Evolutionary conservation across 495 filamentous ascomycete species (phyloP), one percentile per base, ranked within the genome.

Genomic region (Cercophora samala): DNA sequence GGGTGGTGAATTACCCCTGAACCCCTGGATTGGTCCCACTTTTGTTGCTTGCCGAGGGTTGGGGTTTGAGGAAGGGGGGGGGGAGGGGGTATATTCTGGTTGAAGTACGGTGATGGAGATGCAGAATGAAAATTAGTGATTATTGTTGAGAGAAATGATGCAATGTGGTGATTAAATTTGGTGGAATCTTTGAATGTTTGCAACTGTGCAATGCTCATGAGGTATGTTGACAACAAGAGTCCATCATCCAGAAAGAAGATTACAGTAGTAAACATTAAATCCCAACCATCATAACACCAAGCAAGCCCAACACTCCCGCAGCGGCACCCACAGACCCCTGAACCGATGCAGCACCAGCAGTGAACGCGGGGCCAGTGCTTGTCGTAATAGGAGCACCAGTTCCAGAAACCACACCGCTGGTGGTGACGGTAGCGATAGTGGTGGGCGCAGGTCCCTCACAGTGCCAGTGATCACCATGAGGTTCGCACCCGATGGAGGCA

Each of bases 391-490:
- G 37, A 46, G 15, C 37, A 13, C 37, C 37, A 46, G 37, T 46
- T 17, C 37, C 37, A 46, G 37, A 11, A 13, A 13, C 37, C 2
- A 46, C 37, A 11, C 37, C 37, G 37, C 37, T 46, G 37, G 37
- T 46, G 5, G 37, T 46, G 37, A 46, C 37, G 15, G 37, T 46
- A 46, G 37, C 37, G 37, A 46, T 46, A 17, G 37, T 46, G 15
- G 37, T 46, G 37, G 37, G 37, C 3, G 37, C 37, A 61, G 54
- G 54, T 24, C 54, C 54, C 8, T 56, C 54, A 18, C 54, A 56
- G 54, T 56, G 54, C 54, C 54, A 56, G 54, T 56, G 54, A 18
- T 56, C 54, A 6, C 54, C 54, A 24, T 56, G 54, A 21, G 54
- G 54, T 24, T 56, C 54, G 54, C 54, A 56, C 5, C 54, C 54